These are phyloP conservation scores for Scedosporium minutisporum DNA, from an alignment of 2,329 filamentous ascomycete species.

Conservation along the genomic window DNA sequence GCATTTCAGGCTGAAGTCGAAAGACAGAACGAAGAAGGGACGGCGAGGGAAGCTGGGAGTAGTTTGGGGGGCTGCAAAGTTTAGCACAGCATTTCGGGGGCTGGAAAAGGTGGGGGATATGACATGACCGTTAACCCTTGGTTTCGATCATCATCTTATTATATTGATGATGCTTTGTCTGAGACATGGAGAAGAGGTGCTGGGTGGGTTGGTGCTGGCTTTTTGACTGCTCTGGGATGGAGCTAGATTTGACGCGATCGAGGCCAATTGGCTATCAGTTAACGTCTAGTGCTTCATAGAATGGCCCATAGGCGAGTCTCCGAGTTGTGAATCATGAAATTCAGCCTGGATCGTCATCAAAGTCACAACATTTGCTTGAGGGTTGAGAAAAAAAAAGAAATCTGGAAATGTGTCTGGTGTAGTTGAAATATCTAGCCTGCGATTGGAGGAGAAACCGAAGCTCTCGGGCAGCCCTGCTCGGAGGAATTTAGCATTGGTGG, in stretches of 20 bases:
- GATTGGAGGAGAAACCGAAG: conserved; percentile 4
- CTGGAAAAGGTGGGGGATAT: background rate
- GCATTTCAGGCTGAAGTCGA: conserved; percentile 5
- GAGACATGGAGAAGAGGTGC: background rate
- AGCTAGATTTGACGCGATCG: background rate
- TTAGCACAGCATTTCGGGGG: background rate
- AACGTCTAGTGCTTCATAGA: too few species aligned
- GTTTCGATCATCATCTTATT: background rate
- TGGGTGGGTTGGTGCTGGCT: background rate
- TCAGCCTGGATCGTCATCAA: too few species aligned
- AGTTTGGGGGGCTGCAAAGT: background rate
- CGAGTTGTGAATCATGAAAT: too few species aligned
- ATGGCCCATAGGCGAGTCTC: too few species aligned
- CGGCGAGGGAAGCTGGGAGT: background rate
- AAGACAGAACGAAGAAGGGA: background rate
- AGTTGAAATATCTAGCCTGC: too few species aligned
- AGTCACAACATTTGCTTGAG: too few species aligned
- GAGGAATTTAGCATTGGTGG: conserved; percentile 4
- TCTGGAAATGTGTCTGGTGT: too few species aligned
- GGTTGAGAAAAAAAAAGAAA: too few species aligned
- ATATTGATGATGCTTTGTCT: conserved; percentile 1
- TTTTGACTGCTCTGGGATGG: background rate
- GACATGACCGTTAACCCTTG: background rate
- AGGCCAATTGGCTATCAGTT: background rate
- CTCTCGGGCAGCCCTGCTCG: background rate